phyloP scores from a whole-genome alignment of 768 basidiomycete species.

The Suillus subluteus region DNA sequence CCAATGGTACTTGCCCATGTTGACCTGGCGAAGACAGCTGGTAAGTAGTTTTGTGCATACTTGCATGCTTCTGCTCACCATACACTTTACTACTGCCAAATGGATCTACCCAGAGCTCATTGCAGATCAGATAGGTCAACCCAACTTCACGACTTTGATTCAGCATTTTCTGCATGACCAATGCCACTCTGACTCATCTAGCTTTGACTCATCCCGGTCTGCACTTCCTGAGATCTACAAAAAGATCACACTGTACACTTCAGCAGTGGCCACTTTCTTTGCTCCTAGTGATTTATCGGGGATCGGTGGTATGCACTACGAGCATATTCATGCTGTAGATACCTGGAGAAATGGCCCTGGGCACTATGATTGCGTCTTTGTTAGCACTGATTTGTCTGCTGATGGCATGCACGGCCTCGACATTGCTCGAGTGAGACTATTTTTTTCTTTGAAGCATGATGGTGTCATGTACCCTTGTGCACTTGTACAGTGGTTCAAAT shows the following conservation, averaged over 20 bases:
- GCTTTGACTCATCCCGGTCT: not conserved
- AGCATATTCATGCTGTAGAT: not conserved
- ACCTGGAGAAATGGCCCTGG: not conserved
- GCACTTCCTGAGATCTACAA: not conserved
- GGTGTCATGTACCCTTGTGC: too few species aligned
- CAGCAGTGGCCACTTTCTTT: not conserved
- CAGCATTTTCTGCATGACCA: not conserved
- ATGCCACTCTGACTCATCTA: not conserved
- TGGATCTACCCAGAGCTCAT: not conserved
- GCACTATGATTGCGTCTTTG: not conserved
- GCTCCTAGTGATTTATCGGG: not conserved
- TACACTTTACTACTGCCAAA: not conserved
- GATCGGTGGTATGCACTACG: not conserved
- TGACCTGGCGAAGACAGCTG: not conserved
- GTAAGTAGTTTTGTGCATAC: not conserved
- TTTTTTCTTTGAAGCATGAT: too few species aligned
- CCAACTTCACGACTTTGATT: not conserved
- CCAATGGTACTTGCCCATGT: not conserved
- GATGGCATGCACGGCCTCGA: not conserved
- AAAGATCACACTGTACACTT: not conserved
- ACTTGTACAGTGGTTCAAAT: too few species aligned
- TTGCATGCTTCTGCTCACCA: not conserved
- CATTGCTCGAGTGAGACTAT: not conserved
- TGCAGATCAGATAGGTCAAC: not conserved
- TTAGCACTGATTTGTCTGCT: not conserved